These are phyloP conservation scores for Pseudogymnoascus sp. DNA, from an alignment of 2,329 filamentous ascomycete species.

Conservation along the genomic window DNA sequence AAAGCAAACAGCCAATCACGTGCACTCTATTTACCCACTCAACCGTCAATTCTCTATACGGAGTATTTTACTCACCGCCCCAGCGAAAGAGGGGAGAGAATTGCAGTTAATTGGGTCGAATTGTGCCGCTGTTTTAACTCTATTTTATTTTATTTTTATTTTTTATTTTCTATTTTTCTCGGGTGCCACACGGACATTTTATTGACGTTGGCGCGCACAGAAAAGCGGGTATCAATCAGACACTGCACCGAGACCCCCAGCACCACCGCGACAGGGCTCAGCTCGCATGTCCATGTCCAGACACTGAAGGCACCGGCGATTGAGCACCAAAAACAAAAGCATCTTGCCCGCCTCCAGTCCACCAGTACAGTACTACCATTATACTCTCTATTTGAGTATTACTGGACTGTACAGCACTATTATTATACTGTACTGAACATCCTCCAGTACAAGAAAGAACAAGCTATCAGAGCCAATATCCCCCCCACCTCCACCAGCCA, in stretches of 20 bases:
- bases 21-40: neutral
- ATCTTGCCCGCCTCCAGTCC: neutral
- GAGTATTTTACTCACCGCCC: neutral
- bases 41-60: neutral
- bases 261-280: neutral
- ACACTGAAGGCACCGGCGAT: neutral
- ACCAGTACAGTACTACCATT: neutral
- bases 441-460: neutral
- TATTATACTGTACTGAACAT: neutral
- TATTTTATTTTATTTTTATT: conserved; percentile 5
- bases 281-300: neutral
- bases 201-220: neutral
- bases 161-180: neutral
- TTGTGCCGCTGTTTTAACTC: conserved; percentile 1
- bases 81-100: neutral
- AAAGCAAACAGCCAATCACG: neutral
- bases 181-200: neutral
- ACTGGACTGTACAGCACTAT: neutral
- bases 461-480: neutral
- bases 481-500: neutral
- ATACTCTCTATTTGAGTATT: neutral
- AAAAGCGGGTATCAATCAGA: neutral
- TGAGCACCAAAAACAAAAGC: neutral
- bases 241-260: neutral
- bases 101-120: neutral